Evolutionary conservation across 2,329 filamentous ascomycete species (phyloP), one percentile per base, ranked within the genome.

Genomic region (Mycosphaerella arachidis): DNA sequence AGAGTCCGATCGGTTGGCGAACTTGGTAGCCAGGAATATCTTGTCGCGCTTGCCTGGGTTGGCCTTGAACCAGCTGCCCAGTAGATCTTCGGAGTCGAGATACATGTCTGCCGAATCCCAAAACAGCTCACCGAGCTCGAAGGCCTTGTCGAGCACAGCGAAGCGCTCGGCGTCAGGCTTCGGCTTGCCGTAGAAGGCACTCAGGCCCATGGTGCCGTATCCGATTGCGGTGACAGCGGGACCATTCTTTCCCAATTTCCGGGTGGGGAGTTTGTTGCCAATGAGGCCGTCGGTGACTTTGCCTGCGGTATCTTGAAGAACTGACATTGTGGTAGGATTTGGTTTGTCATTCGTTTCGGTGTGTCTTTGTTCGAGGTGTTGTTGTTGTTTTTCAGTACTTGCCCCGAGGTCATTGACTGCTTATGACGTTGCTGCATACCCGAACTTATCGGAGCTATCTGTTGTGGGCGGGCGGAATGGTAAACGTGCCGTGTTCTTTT

Each of bases 1-100:
- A 31, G 75, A 74, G 6, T 77, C 78, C 12, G 53, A 29, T 48
- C 60, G 60, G 59, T 78, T 76, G 52, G 72, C 82, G 67, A 84
- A 84, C 68, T 84, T 84, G 65, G 81, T 79, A 0, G 81, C 80
- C 16, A 82, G 72, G 69, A 81, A 81, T 67, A 81, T 78, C 62
- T 79, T 72, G 62, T 78, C 71, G 20, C 80, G 75, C 58, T 78
- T 78, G 55, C 76, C 78, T 0, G 81, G 79, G 63, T 81, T 78
- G 18, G 63, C 57, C 62, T 71, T 70, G 69, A 75, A 75, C 73
- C 73, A 74, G 8, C 69, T 68, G 48, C 72, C 78, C 5, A 82
- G 63, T 12, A 81, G 66, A 33, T 76, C 74, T 64, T 82, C 79
- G 53, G 70, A 76, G 63, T 79, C 78, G 60, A 63, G 56, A 61